phyloP scores from a whole-genome alignment of 164 flowering plant species.

The Paratinospora sagittata region DNA sequence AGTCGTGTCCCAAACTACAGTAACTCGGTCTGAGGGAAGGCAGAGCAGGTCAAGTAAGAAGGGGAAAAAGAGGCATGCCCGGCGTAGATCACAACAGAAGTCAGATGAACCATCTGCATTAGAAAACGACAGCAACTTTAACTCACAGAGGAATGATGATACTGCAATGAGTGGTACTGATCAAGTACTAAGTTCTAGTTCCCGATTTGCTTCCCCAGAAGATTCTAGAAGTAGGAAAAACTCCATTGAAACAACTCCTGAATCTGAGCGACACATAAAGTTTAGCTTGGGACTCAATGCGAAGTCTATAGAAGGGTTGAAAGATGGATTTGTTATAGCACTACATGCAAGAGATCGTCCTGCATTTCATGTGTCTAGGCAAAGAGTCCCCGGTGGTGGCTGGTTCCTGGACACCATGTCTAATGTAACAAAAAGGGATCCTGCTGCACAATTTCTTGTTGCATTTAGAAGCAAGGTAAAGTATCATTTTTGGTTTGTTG shows the following conservation, averaged over 20 bases:
- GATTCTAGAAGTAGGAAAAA: slow-evolving; percentile 70
- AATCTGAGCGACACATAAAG: slow-evolving; percentile 36
- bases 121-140: slow-evolving; percentile 51
- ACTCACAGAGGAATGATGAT: slow-evolving; percentile 74
- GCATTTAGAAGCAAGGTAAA: slow-evolving; percentile 61
- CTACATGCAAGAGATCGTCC: slow-evolving; percentile 64
- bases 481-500: neutral
- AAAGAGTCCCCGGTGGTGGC: slow-evolving; percentile 90
- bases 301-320: slow-evolving; percentile 49
- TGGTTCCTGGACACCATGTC: slow-evolving; percentile 87
- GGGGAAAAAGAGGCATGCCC: slow-evolving; percentile 83
- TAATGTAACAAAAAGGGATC: slow-evolving; percentile 89
- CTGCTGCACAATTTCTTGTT: slow-evolving; percentile 97
- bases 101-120: slow-evolving; percentile 40
- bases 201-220: slow-evolving; percentile 87
- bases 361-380: slow-evolving; percentile 82
- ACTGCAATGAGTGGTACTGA: slow-evolving; percentile 87
- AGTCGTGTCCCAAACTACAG: slow-evolving; percentile 44
- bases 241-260: slow-evolving; percentile 47
- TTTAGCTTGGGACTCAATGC: slow-evolving; percentile 36
- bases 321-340: slow-evolving; percentile 89
- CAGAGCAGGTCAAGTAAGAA: slow-evolving; percentile 85
- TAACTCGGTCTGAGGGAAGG: slow-evolving; percentile 62
- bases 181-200: slow-evolving; percentile 77
- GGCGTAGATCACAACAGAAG: slow-evolving; percentile 67